A percentile compares a stretch with the other conserved stretches of the same genome.
phyloP scores from a whole-genome alignment of 176 grass and related monocot species.

The Sorghum bicolor region Sorghum_bicolor_NCBIv3 NC_012876.2:39855001-39855500 shows the following conservation, averaged over 20 bases:
- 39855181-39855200: conserved; percentile 33
- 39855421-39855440: background rate
- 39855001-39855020: background rate
- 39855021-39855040: conserved; percentile 37
- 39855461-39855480: background rate
- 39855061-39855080: conserved; percentile 47
- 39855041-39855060: conserved; percentile 63
- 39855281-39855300: conserved; percentile 83
- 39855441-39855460: background rate
- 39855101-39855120: conserved; percentile 35
- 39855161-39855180: conserved; percentile 47
- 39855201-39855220: conserved; percentile 26
- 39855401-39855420: background rate
- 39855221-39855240: conserved; percentile 34
- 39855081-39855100: conserved; percentile 42
- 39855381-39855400: background rate
- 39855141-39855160: conserved; percentile 54
- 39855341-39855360: background rate
- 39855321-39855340: conserved; percentile 79
- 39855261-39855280: conserved; percentile 70
- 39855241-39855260: conserved; percentile 84
- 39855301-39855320: conserved; percentile 83
- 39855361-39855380: background rate
- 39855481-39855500: background rate
- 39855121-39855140: conserved; percentile 39